Evolutionary conservation across 805 yeast genomes (phyloP), one percentile per base, ranked within the genome.

Genomic region (Candida maris): DNA sequence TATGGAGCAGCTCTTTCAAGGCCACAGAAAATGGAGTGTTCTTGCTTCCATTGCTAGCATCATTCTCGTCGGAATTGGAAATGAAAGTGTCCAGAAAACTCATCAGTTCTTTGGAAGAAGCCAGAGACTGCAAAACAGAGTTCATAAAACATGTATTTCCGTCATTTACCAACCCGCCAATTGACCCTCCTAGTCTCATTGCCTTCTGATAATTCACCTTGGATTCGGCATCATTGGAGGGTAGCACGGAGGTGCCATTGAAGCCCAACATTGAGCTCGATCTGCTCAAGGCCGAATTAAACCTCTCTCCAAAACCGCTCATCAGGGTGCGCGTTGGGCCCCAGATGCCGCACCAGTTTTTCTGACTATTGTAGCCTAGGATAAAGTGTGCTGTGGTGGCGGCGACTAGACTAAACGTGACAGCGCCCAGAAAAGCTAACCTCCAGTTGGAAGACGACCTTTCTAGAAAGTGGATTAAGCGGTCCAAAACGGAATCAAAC

Each of bases 101-200:
- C 14, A 68, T 48, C 24, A 87, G 63, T 23, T 79, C 74, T 18
- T 71, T 68, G 0, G 93, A 81, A 0, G 91, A 81, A 0, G 95
- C 88, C 38, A 88, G 62, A 13, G 85, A 74, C 58, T 89, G 97
- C 19, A 89, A 59, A 1, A 89, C 96, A 17, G 88, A 78, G 62
- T 89, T 89, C 94, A 88, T 87, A 52, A 89, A 89, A 59, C 97
- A 89, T 0, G 96, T 87, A 56, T 89, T 89, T 10, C 97, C 96
- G 46, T 86, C 95, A 56, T 89, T 89, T 40, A 75, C 72, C 24
- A 89, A 70, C 1, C 97, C 97, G 18, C 96, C 96, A 22, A 86
- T 74, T 35, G 73, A 75, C 1, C 89, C 89, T 39, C 91, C 91
- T 36, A 71, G 65, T 32, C 67, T 66, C 36, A 71, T 41, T n/a